Percentiles rank a stretch among this genome's conserved stretches.
phyloP scores from a whole-genome alignment of 306 rosid genomes.

The Adenanthera pavonina region DNA sequence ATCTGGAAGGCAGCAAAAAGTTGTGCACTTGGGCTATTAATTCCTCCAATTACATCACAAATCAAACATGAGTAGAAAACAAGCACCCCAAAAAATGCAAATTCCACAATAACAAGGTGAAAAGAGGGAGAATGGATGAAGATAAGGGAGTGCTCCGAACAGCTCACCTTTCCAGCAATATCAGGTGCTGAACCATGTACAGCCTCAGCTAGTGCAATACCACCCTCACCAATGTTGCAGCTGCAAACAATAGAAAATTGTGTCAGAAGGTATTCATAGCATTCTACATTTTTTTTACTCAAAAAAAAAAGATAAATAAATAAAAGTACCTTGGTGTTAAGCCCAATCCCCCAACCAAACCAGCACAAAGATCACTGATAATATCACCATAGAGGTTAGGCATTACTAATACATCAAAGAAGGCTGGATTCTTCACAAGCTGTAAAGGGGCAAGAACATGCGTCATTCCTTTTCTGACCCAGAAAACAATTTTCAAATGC shows the following conservation, averaged over 20 bases:
- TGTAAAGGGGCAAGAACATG: conserved; percentile 43
- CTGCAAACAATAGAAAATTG: conserved; percentile 46
- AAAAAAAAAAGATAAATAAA: background rate
- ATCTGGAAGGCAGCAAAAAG: conserved; percentile 9
- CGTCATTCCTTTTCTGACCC: conserved; percentile 25
- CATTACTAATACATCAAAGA: conserved; percentile 98
- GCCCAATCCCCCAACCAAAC: conserved; percentile 97
- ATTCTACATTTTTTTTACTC: conserved; percentile 21
- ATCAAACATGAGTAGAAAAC: background rate
- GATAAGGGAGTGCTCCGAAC: background rate
- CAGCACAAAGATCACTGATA: conserved; percentile 99
- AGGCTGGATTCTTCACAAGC: conserved; percentile 99
- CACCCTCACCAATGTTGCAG: conserved; percentile 98
- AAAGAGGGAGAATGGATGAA: background rate
- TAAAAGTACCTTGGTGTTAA: conserved; percentile 86
- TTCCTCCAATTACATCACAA: conserved; percentile 18
- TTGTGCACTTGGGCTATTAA: background rate
- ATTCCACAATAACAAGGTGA: conserved; percentile 4
- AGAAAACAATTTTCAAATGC: conserved; percentile 32
- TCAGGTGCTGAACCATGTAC: conserved; percentile 99
- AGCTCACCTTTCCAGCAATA: conserved; percentile 96
- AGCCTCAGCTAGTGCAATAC: conserved; percentile 99
- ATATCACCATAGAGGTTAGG: conserved; percentile 99
- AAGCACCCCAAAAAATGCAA: background rate
- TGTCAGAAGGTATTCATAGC: conserved; percentile 41